Percentiles rank a stretch among this genome's conserved stretches.
These are phyloP conservation scores for Penicillium sclerotiorum DNA, from an alignment of 2,329 filamentous ascomycete genomes.

Conservation along the genomic window DNA sequence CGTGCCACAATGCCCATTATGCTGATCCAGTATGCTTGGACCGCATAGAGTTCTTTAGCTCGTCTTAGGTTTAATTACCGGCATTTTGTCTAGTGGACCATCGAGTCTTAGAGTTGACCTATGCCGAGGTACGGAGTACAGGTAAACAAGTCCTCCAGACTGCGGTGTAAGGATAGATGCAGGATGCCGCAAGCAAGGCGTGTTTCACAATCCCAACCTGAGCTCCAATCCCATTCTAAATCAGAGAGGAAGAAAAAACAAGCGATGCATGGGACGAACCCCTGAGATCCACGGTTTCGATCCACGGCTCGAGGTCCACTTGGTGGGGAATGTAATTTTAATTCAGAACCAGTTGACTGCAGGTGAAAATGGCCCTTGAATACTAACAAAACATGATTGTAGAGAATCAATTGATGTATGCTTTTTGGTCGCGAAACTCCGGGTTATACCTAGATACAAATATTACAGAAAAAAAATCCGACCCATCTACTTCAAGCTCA, in stretches of 20 bases:
- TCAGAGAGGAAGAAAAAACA: too few relatives aligned
- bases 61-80: constrained; percentile 11
- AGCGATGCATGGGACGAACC: constrained; percentile 20
- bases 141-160: too few relatives aligned
- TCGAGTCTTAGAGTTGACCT: not conserved
- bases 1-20: constrained; percentile 4
- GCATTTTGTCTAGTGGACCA: not conserved
- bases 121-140: not conserved
- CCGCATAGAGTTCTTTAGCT: constrained; percentile 8
- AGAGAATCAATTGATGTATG: not conserved
- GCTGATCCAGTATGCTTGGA: not conserved
- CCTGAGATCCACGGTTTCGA: constrained; percentile 22
- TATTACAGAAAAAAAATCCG: constrained; percentile 5
- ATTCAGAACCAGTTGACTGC: not conserved
- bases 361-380: too few relatives aligned
- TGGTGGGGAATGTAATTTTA: constrained; percentile 17
- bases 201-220: too few relatives aligned
- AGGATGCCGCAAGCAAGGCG: too few relatives aligned
- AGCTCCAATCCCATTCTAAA: too few relatives aligned
- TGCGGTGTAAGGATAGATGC: too few relatives aligned
- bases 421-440: constrained; percentile 11
- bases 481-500: constrained; percentile 10
- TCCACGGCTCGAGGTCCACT: constrained; percentile 13
- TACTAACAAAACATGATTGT: too few relatives aligned
- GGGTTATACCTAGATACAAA: constrained; percentile 8